phyloP scores from a whole-genome alignment of 1,139 yeast genomes.

The Candida gigantensis region DNA sequence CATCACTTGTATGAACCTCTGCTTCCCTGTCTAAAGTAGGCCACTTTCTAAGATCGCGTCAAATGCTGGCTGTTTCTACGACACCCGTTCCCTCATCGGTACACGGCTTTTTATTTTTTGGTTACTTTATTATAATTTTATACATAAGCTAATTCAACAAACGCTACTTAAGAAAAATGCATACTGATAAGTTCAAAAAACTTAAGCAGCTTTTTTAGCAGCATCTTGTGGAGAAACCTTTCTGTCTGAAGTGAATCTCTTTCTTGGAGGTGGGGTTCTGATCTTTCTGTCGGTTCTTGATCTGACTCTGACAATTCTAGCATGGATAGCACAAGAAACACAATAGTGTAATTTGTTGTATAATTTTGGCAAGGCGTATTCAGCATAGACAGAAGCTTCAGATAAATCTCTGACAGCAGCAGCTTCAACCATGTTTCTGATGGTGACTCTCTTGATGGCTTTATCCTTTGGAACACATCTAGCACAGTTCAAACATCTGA shows the following conservation, averaged over 20 bases:
- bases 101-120: no score
- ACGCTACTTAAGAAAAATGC: neutral
- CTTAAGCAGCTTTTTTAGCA: conserved; percentile 78
- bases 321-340: conserved; percentile 99
- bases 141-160: conserved; percentile 7
- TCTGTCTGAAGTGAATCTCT: conserved; percentile 96
- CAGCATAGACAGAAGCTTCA: conserved; percentile 98
- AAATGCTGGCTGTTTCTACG: no score
- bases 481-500: conserved; percentile 99
- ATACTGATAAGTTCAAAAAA: no score
- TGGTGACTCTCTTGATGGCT: conserved; percentile 99
- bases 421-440: conserved; percentile 99
- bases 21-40: no score
- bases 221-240: conserved; percentile 97
- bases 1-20: no score
- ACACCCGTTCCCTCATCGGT: no score
- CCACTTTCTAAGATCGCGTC: no score
- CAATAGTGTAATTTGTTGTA: conserved; percentile 99
- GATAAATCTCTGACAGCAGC: conserved; percentile 99
- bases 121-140: conserved; percentile 6
- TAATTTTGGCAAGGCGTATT: conserved; percentile 99
- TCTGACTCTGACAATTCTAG: conserved; percentile 99
- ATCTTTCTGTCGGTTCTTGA: conserved; percentile 98
- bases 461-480: conserved; percentile 99
- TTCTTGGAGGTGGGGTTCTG: conserved; percentile 99